Evolutionary conservation across 2,329 filamentous ascomycete species (phyloP), one percentile per base, ranked within the genome.

Genomic region (Ascochyta rabiei): DNA sequence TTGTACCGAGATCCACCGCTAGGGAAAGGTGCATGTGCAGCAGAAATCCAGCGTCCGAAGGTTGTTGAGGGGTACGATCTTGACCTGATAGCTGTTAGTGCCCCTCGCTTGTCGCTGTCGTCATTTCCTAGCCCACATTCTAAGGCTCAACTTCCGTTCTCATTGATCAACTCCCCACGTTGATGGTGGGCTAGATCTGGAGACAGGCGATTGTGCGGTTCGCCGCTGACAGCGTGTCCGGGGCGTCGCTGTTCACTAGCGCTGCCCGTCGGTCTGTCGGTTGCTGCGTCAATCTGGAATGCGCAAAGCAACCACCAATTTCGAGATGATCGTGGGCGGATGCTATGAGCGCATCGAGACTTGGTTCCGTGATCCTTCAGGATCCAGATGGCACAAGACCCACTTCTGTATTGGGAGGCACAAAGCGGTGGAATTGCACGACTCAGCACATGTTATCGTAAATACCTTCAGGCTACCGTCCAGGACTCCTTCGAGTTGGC

Each of bases 81-180:
- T 53, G 49, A 48, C 49, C 48, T 53, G 54, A 48, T 52, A 39
- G 40, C 19, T 49, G 45, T 31, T 57, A 53, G 48, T 53, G 48
- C 28, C 52, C 41, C 49, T 57, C 54, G 54, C 48, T 57, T 57
- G 48, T 42, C 18, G 48, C 49, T 52, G 45, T 53, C 48, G 48
- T 57, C 54, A 49, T 56, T 52, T 48, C 39, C 45, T 53, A 53
- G 48, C 41, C 54, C 44, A 46, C 54, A 49, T 18, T 31, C 45
- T 39, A 49, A 31, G 35, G 28, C 38, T 43, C 54, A 46, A 46
- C 43, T 63, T 57, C 55, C 53, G 54, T 56, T 59, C 55, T 59
- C 34, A 66, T 63, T 65, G 63, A 61, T 62, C 59, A 51, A 58
- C 48, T 45, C 38, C 30, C 28, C 49, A 49, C 49, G 41, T 50